A percentile compares a stretch with the other conserved stretches of the same genome.
phyloP scores from a whole-genome alignment of 371 early-diverging fungal species.

The Entomophthora muscae region DNA sequence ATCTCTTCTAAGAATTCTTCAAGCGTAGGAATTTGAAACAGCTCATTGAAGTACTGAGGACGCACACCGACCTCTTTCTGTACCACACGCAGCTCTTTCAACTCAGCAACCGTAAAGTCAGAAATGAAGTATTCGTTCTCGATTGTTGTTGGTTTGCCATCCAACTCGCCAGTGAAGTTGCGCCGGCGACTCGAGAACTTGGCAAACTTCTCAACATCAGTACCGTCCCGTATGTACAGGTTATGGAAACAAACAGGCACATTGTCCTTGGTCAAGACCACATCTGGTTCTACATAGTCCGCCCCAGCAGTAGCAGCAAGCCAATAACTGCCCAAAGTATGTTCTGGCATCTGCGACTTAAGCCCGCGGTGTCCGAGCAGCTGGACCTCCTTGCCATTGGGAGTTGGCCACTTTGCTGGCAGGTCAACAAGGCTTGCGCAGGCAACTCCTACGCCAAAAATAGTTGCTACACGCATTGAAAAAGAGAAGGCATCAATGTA shows the following conservation, averaged over 20 bases:
- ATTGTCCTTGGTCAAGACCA: conserved; percentile 21
- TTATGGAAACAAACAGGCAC: conserved; percentile 20
- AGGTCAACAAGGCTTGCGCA: no score
- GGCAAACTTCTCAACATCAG: conserved; percentile 15
- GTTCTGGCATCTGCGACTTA: conserved; percentile 25
- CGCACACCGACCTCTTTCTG: conserved; percentile 15
- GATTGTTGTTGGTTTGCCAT: conserved; percentile 8
- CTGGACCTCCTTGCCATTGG: conserved; percentile 14
- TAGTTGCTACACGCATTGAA: no score
- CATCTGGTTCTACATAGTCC: conserved; percentile 24
- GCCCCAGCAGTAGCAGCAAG: conserved; percentile 21
- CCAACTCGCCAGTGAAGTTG: conserved; percentile 12
- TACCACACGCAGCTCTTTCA: conserved; percentile 13
- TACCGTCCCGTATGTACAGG: conserved; percentile 17
- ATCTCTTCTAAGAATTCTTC: conserved; percentile 19
- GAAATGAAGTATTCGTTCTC: conserved; percentile 19
- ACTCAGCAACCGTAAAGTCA: conserved; percentile 20
- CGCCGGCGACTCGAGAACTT: conserved; percentile 14
- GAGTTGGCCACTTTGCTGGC: conserved; percentile 18
- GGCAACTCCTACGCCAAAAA: no score
- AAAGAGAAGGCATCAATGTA: no score
- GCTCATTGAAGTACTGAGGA: conserved; percentile 18
- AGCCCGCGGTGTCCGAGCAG: conserved; percentile 24
- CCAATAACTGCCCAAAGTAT: conserved; percentile 20
- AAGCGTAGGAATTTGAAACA: conserved; percentile 18